These are phyloP conservation scores for Huntiella bhutanensis DNA, from an alignment of 2,329 filamentous ascomycete species.

Conservation along the genomic window DNA sequence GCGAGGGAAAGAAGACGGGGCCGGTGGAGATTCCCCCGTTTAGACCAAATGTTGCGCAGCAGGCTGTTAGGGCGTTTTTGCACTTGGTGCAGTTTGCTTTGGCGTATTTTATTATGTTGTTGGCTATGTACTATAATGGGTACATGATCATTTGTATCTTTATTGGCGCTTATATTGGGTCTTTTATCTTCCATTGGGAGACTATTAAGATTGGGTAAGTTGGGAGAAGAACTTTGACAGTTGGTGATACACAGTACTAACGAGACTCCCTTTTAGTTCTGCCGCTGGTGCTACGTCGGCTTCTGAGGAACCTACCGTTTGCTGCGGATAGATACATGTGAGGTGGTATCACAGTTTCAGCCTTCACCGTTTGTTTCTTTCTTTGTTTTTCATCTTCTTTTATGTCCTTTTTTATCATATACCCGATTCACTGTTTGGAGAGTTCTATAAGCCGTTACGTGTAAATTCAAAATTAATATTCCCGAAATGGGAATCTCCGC, in stretches of 20 bases:
- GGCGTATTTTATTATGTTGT: conserved; percentile 63
- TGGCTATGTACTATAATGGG: conserved; percentile 44
- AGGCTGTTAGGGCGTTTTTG: conserved; percentile 44
- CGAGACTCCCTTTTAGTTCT: background rate
- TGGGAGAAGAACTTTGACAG: too few species aligned
- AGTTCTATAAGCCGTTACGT: too few species aligned
- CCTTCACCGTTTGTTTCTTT: background rate
- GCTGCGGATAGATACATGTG: conserved; percentile 19
- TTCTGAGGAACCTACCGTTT: conserved; percentile 22
- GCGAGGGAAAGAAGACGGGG: conserved; percentile 2
- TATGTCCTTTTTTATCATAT: background rate
- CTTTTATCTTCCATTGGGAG: conserved; percentile 59
- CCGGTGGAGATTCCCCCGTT: conserved; percentile 18
- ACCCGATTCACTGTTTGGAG: background rate
- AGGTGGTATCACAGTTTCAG: background rate
- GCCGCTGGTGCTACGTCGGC: conserved; percentile 17
- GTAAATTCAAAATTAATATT: too few species aligned
- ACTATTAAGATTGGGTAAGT: conserved; percentile 20
- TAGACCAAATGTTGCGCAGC: conserved; percentile 44
- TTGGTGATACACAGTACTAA: background rate
- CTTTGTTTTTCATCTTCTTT: background rate
- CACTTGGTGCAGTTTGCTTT: conserved; percentile 55
- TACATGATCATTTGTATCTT: conserved; percentile 72
- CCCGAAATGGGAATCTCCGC: background rate
- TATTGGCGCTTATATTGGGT: conserved; percentile 53